Base-by-base conservation (phyloP, 2,329 filamentous ascomycete species). In the Grosmannia clavigera region DNA sequence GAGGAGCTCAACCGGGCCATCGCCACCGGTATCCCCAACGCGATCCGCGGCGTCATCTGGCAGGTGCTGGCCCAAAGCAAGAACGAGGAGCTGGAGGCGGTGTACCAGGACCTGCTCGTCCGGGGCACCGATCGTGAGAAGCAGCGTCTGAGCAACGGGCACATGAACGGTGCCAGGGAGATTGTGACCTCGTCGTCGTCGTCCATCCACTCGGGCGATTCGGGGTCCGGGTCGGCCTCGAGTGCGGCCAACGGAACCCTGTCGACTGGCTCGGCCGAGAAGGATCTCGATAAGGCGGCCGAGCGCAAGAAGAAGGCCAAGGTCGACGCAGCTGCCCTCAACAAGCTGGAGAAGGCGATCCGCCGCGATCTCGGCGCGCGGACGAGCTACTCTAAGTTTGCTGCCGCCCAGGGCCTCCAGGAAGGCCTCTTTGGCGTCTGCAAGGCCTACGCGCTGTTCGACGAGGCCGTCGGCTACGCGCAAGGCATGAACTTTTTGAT, bases 401-500 rank as follows among this genome's bases (percentile, higher is more conserved):
- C 95, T 63, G 87, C 92, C 63, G 88, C 91, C 40, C 88, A 92
- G 63, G 92, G 91, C 40, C 83, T 96, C 52, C 94, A 97, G 72
- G 94, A 97, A 67, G 89, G 90, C 10, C 80, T 99, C 11, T 97
- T 96, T 72, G 92, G 92, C 46, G 84, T 99, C 43, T 99, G 94
- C 77, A 99, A 97, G 73, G 92, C 94, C 1, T 99, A 99, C 73
- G 94, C 94, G 16, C 78, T 99, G 35, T 97, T 92, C 67, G 94
- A 99, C 68, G 91, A 96, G 68, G 87, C 81, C 9, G 94, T 99
- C 43, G 92, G 94, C 38, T 99, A 99, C 72, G 92, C 95, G 0
- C 94, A 99, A 72, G 94, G 94, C 69, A 96, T 99, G 88, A 99
- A 97, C 70, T 99, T 99, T 69, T 83, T 99, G 62, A 88, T 91